phyloP scores from a whole-genome alignment of 2,329 filamentous ascomycete genomes.

The Periconia macrospinosa region DNA sequence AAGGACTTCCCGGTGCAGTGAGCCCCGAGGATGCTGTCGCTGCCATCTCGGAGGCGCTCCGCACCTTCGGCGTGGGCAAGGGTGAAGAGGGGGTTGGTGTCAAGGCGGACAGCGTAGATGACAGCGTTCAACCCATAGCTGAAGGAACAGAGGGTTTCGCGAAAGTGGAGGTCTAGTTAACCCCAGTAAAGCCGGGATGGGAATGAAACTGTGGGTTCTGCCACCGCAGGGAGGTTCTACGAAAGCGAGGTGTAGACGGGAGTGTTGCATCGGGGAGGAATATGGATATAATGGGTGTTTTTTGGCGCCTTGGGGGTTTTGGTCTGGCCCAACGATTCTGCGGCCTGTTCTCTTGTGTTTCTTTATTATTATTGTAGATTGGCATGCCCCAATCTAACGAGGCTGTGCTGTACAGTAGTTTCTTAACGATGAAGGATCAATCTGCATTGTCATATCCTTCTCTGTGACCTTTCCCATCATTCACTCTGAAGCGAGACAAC shows the following conservation, averaged over 20 bases:
- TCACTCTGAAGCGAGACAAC: no score
- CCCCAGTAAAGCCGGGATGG: background rate
- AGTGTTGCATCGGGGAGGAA: background rate
- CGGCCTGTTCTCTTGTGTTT: background rate
- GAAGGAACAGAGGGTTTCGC: conserved; percentile 38
- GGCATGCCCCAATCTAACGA: background rate
- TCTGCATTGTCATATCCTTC: background rate
- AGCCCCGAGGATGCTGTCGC: conserved; percentile 36
- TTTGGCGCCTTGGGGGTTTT: background rate
- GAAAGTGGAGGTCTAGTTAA: conserved; percentile 36
- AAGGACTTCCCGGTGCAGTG: conserved; percentile 34
- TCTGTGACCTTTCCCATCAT: background rate
- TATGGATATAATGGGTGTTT: background rate
- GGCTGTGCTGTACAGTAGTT: background rate
- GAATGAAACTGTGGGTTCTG: background rate
- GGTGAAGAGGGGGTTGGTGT: conserved; percentile 39
- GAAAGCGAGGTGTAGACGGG: background rate
- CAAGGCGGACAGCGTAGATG: conserved; percentile 31
- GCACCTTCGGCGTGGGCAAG: conserved; percentile 39
- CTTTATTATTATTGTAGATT: background rate
- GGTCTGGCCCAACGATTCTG: background rate
- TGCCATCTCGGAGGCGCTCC: conserved; percentile 38
- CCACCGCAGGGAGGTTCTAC: background rate
- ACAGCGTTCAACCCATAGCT: conserved; percentile 27
- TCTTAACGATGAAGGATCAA: background rate